Percentiles rank a stretch among this genome's conserved stretches.
phyloP scores from a whole-genome alignment of 2,329 filamentous ascomycete species.

The Alternaria ventricosa region DNA sequence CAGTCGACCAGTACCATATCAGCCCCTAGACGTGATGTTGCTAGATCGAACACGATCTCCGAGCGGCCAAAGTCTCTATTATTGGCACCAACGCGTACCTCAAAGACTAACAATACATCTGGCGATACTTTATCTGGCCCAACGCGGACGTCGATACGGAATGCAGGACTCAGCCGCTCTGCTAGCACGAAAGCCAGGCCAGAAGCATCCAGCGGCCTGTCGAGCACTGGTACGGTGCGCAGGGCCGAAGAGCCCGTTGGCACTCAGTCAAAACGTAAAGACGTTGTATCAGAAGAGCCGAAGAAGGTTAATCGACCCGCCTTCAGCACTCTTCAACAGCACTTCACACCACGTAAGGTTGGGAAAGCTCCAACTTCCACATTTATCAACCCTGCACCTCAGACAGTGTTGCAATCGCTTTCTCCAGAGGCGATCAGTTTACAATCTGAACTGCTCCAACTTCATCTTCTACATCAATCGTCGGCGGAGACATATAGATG shows the following conservation, averaged over 20 bases:
- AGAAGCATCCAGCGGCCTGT: slow-evolving; percentile 15
- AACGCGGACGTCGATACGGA: slow-evolving; percentile 28
- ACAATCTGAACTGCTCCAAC: slow-evolving; percentile 49
- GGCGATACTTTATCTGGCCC: slow-evolving; percentile 14
- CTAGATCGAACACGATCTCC: slow-evolving; percentile 15
- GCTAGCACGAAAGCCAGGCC: slow-evolving; percentile 29
- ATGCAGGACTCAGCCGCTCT: slow-evolving; percentile 35
- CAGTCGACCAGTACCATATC: slow-evolving; percentile 33
- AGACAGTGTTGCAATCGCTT: slow-evolving; percentile 24
- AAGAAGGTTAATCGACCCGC: slow-evolving; percentile 38
- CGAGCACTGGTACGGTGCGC: slow-evolving; percentile 10
- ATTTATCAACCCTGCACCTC: slow-evolving; percentile 42
- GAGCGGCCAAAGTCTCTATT: slow-evolving; percentile 38
- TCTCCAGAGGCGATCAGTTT: slow-evolving; percentile 39
- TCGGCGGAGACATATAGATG: slow-evolving; percentile 27
- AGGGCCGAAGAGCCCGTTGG: slow-evolving; percentile 18
- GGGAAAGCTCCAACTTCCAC: slow-evolving; percentile 45
- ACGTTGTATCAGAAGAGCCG: slow-evolving; percentile 27
- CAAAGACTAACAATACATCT: slow-evolving; percentile 12
- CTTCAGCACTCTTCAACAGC: slow-evolving; percentile 49
- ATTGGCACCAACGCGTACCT: slow-evolving; percentile 13
- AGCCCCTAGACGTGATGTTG: slow-evolving; percentile 17
- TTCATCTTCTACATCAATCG: slow-evolving; percentile 44
- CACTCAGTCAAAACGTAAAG: slow-evolving; percentile 24
- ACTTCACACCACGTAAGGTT: slow-evolving; percentile 48